These are phyloP conservation scores for Leishmania arabica DNA, from an alignment of 208 protist species.

Conservation along the genomic window DNA sequence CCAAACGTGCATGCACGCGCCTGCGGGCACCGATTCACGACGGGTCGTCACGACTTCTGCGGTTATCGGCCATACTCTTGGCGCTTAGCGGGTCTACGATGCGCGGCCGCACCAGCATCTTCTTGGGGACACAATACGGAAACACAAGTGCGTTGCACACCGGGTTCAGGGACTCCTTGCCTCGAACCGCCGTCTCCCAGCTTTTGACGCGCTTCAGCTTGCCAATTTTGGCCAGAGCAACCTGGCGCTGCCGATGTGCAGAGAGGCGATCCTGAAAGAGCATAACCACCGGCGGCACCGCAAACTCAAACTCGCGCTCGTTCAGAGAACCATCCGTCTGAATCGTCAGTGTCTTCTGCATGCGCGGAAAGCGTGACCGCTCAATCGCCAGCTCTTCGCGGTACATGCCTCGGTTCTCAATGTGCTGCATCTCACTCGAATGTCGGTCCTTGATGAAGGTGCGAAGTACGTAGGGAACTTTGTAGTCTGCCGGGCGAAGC, in stretches of 20 bases:
- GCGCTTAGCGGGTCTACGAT: constrained; percentile 67
- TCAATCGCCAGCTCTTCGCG: constrained; percentile 89
- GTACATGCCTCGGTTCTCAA: constrained; percentile 92
- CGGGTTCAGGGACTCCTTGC: constrained; percentile 61
- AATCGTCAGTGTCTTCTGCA: constrained; percentile 76
- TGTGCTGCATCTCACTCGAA: constrained; percentile 83
- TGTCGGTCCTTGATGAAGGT: constrained; percentile 88
- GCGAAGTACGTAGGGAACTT: constrained; percentile 85
- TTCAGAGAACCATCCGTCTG: constrained; percentile 90
- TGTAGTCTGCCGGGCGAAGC: constrained; percentile 78
- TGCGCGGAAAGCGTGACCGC: constrained; percentile 79
- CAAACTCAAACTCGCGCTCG: constrained; percentile 89
- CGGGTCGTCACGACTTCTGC: constrained; percentile 9
- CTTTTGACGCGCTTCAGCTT: constrained; percentile 61
- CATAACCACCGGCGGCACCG: constrained; percentile 77
- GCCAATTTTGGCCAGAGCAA: constrained; percentile 84
- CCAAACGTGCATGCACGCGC: too few relatives aligned
- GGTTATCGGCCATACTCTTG: constrained; percentile 40
- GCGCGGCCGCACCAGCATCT: constrained; percentile 60
- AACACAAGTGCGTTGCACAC: constrained; percentile 84
- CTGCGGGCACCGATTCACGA: not conserved
- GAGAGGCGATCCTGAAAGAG: constrained; percentile 88
- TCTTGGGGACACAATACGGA: constrained; percentile 87
- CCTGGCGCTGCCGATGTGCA: constrained; percentile 78
- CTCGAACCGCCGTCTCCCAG: constrained; percentile 59